Conservation (phyloP, 164 flowering plant species). For the Amborella trichopoda region DNA sequence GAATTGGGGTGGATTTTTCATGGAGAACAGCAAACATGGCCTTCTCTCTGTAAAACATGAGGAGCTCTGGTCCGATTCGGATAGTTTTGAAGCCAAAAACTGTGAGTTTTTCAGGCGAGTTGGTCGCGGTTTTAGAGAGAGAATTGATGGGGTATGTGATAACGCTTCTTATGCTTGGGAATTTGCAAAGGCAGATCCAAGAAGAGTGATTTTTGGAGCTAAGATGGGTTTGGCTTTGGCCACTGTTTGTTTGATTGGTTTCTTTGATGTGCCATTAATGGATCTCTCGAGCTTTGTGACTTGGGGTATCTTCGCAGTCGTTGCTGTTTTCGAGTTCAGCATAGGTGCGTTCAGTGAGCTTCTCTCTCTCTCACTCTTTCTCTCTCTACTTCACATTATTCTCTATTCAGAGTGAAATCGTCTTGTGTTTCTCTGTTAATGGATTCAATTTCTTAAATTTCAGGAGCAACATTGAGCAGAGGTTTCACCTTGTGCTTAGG, state of each 20-base stretch:
- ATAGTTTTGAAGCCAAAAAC: no score
- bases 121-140: constrained; percentile 5
- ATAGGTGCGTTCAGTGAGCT: constrained; percentile 60
- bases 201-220: constrained; percentile 45
- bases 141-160: constrained; percentile 9
- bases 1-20: no score
- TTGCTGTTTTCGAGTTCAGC: constrained; percentile 79
- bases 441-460: no score
- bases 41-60: no score
- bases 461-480: constrained; percentile 80
- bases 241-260: constrained; percentile 47
- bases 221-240: constrained; percentile 66
- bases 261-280: constrained; percentile 44
- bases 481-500: constrained; percentile 80
- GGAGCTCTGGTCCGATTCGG: no score
- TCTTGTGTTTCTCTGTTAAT: no score
- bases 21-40: constrained; percentile 9
- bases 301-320: constrained; percentile 80
- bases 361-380: no score
- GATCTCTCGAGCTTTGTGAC: constrained; percentile 36
- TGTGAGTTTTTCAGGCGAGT: constrained; percentile 11
- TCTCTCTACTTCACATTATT: no score
- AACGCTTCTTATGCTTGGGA: constrained; percentile 21
- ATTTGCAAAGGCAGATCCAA: constrained; percentile 55
- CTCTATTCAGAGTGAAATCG: no score